Evolutionary conservation across 805 yeast genomes (phyloP).

Genomic region (Brettanomyces bruxellensis): DNA sequence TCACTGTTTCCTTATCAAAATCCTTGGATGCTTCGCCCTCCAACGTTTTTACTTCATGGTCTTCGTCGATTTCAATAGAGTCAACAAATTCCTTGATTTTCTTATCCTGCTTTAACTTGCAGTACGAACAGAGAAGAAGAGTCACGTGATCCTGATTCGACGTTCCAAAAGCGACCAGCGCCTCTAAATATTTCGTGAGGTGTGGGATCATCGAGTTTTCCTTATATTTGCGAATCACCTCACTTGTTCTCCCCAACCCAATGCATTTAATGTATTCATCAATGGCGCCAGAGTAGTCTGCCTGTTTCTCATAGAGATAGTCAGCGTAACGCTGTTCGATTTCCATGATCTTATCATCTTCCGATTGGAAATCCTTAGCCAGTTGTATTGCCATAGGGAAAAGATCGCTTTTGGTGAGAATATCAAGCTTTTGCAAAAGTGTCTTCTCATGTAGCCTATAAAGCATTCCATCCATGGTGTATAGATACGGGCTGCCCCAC

Average conservation of each 20-base stretch:
- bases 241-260: slow-evolving; percentile 52
- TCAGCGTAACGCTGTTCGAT: slow-evolving; percentile 63
- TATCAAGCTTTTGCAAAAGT: slow-evolving; percentile 57
- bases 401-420: slow-evolving; percentile 59
- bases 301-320: slow-evolving; percentile 49
- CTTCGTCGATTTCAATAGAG: slow-evolving; percentile 23
- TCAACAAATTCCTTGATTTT: slow-evolving; percentile 52
- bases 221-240: slow-evolving; percentile 68
- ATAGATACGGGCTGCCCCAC: slow-evolving; percentile 49
- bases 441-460: slow-evolving; percentile 61
- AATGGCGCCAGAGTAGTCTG: slow-evolving; percentile 60
- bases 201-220: slow-evolving; percentile 65
- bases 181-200: slow-evolving; percentile 55
- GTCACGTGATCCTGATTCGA: slow-evolving; percentile 81
- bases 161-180: slow-evolving; percentile 41
- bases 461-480: slow-evolving; percentile 70
- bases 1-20: slow-evolving; percentile 61
- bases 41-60: slow-evolving; percentile 26
- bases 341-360: slow-evolving; percentile 23
- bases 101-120: slow-evolving; percentile 58
- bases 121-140: slow-evolving; percentile 64
- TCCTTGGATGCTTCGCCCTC: slow-evolving; percentile 24
- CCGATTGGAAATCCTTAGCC: slow-evolving; percentile 30
- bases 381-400: slow-evolving; percentile 65
- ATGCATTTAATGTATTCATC: slow-evolving; percentile 53